phyloP scores from a whole-genome alignment of 176 grass and related monocot species.

The Tillandsia leiboldiana region DNA sequence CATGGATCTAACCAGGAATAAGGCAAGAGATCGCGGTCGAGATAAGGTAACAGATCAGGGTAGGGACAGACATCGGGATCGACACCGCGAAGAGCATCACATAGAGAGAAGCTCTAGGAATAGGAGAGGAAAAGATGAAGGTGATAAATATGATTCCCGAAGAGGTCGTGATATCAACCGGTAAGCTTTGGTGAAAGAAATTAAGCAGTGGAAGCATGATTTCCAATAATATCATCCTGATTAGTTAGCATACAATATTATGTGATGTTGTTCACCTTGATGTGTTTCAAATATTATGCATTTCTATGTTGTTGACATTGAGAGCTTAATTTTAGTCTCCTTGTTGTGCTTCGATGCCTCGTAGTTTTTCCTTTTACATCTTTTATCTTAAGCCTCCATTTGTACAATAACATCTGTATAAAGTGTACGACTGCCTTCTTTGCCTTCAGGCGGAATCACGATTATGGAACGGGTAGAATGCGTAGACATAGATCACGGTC shows the following conservation, averaged over 20 bases:
- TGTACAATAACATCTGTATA: not conserved
- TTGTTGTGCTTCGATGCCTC: not conserved
- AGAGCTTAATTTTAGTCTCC: too few relatives aligned
- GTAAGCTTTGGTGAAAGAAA: slow-evolving; percentile 2
- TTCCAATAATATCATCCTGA: not conserved
- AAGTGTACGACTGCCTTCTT: not conserved
- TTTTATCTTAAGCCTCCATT: not conserved
- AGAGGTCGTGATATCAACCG: not conserved
- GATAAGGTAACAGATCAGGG: not conserved
- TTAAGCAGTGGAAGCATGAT: not conserved
- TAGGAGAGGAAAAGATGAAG: slow-evolving; percentile 6
- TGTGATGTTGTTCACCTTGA: not conserved
- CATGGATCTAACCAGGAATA: not conserved
- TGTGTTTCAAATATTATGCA: too few relatives aligned
- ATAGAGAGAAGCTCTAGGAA: slow-evolving; percentile 11
- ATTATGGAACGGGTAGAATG: slow-evolving; percentile 5
- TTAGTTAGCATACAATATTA: not conserved
- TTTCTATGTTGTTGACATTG: too few relatives aligned
- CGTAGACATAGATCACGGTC: slow-evolving; percentile 19
- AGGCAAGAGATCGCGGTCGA: slow-evolving; percentile 17
- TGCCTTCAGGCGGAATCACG: slow-evolving; percentile 1
- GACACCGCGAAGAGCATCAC: slow-evolving; percentile 7
- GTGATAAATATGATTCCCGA: slow-evolving; percentile 3
- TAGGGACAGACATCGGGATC: slow-evolving; percentile 9
- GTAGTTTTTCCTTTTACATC: not conserved